A percentile compares a stretch with the other conserved stretches of the same genome.
These are phyloP conservation scores for Eucalyptus caleyi DNA, from an alignment of 345 rosid species.

Conservation along the genomic window DNA sequence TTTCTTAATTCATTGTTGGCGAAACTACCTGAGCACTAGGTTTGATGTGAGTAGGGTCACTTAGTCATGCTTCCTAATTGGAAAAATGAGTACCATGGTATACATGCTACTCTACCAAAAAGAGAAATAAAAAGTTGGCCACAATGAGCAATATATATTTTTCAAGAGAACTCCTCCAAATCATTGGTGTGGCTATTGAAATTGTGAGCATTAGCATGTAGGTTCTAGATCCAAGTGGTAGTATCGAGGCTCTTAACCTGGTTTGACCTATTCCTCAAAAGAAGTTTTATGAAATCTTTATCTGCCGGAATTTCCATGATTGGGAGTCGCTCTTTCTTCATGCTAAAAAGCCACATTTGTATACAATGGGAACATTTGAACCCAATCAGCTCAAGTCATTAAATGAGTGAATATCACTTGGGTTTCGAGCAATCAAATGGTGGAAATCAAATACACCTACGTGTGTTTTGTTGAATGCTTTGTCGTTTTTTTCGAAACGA, in stretches of 20 bases:
- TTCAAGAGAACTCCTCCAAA: background rate
- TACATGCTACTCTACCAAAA: background rate
- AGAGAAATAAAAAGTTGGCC: background rate
- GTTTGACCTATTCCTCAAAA: background rate
- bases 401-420: background rate
- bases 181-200: background rate
- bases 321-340: background rate
- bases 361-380: background rate
- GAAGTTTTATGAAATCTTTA: no score
- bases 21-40: background rate
- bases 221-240: fast-evolving
- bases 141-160: background rate
- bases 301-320: fast-evolving
- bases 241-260: fast-evolving
- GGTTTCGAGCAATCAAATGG: background rate
- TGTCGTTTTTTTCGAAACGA: background rate
- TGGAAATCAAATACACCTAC: background rate
- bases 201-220: background rate
- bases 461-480: background rate
- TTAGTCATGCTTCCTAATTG: background rate
- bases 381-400: background rate
- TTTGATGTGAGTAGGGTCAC: background rate
- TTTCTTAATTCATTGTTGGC: background rate
- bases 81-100: background rate
- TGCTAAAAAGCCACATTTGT: background rate